Evolutionary conservation across 371 early-diverging fungal species (phyloP), one percentile per base, ranked within the genome.

Genomic region (Choanephora cucurbitarum): DNA sequence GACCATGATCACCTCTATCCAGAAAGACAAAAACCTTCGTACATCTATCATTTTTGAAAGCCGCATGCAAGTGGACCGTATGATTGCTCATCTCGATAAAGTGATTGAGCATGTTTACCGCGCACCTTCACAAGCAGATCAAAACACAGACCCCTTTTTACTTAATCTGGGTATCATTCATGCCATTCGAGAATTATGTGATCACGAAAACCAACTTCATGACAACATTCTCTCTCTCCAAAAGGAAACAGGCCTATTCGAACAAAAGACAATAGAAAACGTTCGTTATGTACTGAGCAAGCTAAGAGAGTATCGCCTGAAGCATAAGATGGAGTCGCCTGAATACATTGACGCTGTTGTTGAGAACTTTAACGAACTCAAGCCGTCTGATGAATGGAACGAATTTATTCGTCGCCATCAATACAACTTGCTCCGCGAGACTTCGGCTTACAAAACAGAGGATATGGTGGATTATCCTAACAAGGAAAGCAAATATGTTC

Each of bases 191-290:
- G 61, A 57, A 17, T 52, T 76, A 9, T 58, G 67, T 42, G 64
- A 73, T 11, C 53, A 70, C n/a, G 80, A 79, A 51, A 79, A 79
- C 47, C 55, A 48, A 13, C 43, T 79, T 17, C 80, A 79, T 55
- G 69, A 66, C 5, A 72, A 70, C 11, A 61, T 76, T 18, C 52
- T 74, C 19, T 65, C 64, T 13, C 67, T 79, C 15, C 80, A 79
- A 50, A 62, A 63, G 19, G 77, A 79, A 52, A 57, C 66, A 3
- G 71, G 57, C 28, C 52, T 70, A 8, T 72, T 79, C 63, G 80
- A 79, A 44, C 57, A 58, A 10, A 69, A 67, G 47, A 52, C 76
- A 1, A 58, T 76, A 13, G 70, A 75, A 45, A 71, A 64, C 21
- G 42, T 61, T 6, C 71, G 72, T 5, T 53, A 45, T 49, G 54